These are phyloP conservation scores for Rhynchosporium graminicola DNA, from an alignment of 2,329 filamentous ascomycete genomes.

Conservation along the genomic window DNA sequence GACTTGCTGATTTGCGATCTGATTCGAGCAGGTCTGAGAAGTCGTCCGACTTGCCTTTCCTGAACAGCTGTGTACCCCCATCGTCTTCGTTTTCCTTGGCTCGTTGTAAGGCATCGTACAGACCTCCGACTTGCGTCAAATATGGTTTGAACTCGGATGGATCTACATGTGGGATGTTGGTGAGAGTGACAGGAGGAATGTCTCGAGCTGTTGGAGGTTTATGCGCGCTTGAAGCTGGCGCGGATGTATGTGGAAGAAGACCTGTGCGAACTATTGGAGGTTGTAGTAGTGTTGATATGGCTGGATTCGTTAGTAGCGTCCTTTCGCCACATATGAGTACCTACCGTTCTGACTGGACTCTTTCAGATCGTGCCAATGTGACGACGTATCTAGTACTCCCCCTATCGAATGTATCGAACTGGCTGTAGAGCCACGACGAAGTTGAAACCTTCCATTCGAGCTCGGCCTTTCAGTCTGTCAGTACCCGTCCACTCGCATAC, in stretches of 20 bases:
- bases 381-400: conserved; percentile 74
- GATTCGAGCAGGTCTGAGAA: conserved; percentile 44
- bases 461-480: conserved; percentile 35
- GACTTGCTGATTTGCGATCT: conserved; percentile 26
- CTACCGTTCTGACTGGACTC: conserved; percentile 85
- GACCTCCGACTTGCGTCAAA: conserved; percentile 76
- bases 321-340: conserved; percentile 10
- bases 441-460: conserved; percentile 45
- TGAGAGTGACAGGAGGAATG: conserved; percentile 89
- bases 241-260: conserved; percentile 74
- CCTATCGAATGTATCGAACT: conserved; percentile 89
- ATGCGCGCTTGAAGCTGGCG: conserved; percentile 69
- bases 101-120: conserved; percentile 87
- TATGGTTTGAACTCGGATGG: conserved; percentile 80
- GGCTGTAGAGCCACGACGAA: conserved; percentile 77
- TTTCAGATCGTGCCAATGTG: conserved; percentile 56
- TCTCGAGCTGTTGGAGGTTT: conserved; percentile 83
- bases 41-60: conserved; percentile 43
- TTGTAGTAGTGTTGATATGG: conserved; percentile 92
- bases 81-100: conserved; percentile 78
- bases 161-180: conserved; percentile 83
- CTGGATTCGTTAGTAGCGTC: conserved; percentile 45
- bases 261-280: conserved; percentile 88
- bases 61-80: conserved; percentile 42
- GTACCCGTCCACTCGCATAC: conserved; percentile 30